phyloP scores from a whole-genome alignment of 352 stramenopile species.

The Globisporangium acanthophoron region DNA sequence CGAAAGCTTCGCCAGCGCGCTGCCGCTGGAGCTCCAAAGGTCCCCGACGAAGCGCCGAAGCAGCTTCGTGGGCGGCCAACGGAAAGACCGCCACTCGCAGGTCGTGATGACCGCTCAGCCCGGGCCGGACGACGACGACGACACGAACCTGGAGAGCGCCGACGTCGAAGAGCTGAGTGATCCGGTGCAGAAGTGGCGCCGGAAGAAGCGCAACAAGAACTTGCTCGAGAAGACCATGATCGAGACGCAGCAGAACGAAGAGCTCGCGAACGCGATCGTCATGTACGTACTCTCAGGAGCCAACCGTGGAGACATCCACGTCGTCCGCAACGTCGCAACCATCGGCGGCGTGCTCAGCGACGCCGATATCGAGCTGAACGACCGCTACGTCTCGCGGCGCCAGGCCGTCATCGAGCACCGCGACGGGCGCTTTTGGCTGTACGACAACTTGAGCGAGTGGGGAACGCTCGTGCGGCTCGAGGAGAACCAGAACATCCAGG shows the following conservation, averaged over 20 bases:
- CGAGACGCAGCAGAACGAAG: conserved; percentile 41
- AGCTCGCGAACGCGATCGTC: conserved; percentile 53
- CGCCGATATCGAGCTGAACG: conserved; percentile 69
- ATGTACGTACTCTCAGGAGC: conserved; percentile 74
- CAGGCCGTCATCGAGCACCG: conserved; percentile 73
- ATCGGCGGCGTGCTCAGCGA: conserved; percentile 46
- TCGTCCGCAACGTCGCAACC: conserved; percentile 59
- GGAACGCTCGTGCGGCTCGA: conserved; percentile 72
- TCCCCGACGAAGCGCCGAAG: conserved; percentile 9
- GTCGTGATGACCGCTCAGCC: conserved; percentile 21
- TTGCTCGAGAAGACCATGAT: conserved; percentile 55
- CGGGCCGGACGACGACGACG: conserved; percentile 16
- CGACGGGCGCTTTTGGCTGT: conserved; percentile 67
- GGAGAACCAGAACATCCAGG: conserved; percentile 56
- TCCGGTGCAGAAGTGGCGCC: conserved; percentile 46
- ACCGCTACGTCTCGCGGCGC: conserved; percentile 44
- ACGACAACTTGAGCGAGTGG: conserved; percentile 63
- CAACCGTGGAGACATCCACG: conserved; percentile 72
- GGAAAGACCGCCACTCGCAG: conserved; percentile 25
- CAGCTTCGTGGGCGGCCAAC: conserved; percentile 8
- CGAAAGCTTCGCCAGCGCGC: conserved; percentile 3
- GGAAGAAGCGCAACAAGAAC: conserved; percentile 73
- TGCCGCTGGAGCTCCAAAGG: conserved; percentile 1
- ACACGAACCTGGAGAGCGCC: conserved; percentile 22
- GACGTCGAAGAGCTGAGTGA: conserved; percentile 32